Evolutionary conservation across 202 grass and related monocot species (phyloP).

Genomic region (Miscanthus sacchariflorus): DNA sequence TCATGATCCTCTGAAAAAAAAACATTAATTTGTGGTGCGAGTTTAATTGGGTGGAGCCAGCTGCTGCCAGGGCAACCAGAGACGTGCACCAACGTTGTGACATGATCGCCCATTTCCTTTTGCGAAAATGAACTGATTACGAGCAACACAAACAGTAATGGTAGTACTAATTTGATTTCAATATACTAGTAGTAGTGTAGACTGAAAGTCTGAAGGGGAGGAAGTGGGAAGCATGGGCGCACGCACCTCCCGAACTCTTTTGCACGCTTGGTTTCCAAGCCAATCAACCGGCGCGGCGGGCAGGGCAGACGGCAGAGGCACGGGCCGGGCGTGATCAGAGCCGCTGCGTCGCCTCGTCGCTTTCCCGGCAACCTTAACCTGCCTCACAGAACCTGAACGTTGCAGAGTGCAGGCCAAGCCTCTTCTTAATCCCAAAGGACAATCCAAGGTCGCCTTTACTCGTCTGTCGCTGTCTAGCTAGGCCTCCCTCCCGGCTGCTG

Average conservation of each 20-base stretch:
- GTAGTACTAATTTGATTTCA: not conserved
- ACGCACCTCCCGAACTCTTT: conserved; percentile 30
- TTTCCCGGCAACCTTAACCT: conserved; percentile 32
- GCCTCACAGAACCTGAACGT: conserved; percentile 37
- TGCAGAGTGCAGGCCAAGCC: not conserved
- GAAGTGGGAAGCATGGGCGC: conserved; percentile 15
- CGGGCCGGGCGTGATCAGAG: not conserved
- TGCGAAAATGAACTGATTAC: not conserved
- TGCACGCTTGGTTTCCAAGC: conserved; percentile 63
- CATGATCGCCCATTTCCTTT: not conserved
- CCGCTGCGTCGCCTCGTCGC: conserved; percentile 41
- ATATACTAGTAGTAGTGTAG: not conserved
- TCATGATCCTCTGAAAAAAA: too few species aligned
- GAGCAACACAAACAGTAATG: not conserved
- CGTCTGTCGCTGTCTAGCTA: not conserved
- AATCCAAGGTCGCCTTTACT: conserved; percentile 9
- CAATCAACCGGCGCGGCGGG: conserved; percentile 25
- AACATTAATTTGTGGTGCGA: not conserved
- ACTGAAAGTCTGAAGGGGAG: not conserved
- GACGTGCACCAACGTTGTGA: not conserved
- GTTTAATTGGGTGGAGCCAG: not conserved
- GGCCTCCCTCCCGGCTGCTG: not conserved
- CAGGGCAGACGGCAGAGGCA: not conserved
- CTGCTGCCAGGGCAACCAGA: not conserved
- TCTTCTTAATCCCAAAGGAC: conserved; percentile 15